Evolutionary conservation across 192 early-diverging fungal genomes (phyloP).

Genomic region (Spizellomyces sp.): DNA sequence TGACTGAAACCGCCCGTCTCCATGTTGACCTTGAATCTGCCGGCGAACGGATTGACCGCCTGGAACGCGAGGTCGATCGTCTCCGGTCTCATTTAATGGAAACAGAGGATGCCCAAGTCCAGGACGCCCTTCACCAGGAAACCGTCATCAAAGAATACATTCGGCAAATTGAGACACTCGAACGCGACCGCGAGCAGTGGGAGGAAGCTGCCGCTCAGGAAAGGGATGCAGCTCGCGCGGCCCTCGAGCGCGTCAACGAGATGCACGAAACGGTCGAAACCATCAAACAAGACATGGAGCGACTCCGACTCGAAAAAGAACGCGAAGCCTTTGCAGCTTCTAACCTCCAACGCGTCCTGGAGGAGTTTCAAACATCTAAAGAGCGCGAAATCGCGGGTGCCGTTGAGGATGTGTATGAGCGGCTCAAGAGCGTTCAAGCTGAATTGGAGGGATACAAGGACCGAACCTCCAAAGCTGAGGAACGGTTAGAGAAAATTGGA

Average conservation of each 20-base stretch:
- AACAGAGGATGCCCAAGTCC: slow-evolving; percentile 58
- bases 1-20: not conserved
- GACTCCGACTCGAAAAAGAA: slow-evolving; percentile 52
- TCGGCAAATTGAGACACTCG: slow-evolving; percentile 56
- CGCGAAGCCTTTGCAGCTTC: slow-evolving; percentile 59
- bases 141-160: slow-evolving; percentile 54
- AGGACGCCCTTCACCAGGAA: slow-evolving; percentile 63
- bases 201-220: slow-evolving; percentile 59
- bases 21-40: slow-evolving; percentile 44
- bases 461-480: slow-evolving; percentile 63
- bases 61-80: slow-evolving; percentile 53
- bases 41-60: slow-evolving; percentile 48
- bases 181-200: slow-evolving; percentile 68
- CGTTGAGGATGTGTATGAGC: slow-evolving; percentile 17
- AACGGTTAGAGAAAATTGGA: not conserved
- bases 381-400: slow-evolving; percentile 66
- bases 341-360: slow-evolving; percentile 86
- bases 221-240: slow-evolving; percentile 52
- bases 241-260: slow-evolving; percentile 41
- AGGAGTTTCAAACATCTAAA: slow-evolving; percentile 79
- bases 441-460: slow-evolving; percentile 52
- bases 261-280: slow-evolving; percentile 54
- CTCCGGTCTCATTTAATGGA: slow-evolving; percentile 62
- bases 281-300: slow-evolving; percentile 48
- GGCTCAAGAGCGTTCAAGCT: not conserved